Evolutionary conservation across 1,284 basidiomycete species (phyloP).

Genomic region (Gastroboletus turbinatus): DNA sequence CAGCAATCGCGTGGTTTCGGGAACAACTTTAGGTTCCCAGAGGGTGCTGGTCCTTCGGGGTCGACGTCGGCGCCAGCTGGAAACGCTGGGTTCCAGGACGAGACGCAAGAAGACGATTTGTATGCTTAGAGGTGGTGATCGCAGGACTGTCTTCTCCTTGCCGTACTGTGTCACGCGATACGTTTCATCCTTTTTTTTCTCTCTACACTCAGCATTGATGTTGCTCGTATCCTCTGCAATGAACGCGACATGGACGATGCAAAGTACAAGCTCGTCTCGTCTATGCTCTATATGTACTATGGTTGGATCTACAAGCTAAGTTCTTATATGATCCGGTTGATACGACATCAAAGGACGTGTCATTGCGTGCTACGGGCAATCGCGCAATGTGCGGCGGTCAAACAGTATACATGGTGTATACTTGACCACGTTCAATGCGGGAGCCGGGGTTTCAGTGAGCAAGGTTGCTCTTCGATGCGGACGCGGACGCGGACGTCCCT

Average conservation of each 20-base stretch:
- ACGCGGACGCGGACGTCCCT: neutral
- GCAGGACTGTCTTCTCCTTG: too few relatives aligned
- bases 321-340: too few relatives aligned
- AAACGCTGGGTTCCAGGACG: constrained; percentile 80
- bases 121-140: constrained; percentile 74
- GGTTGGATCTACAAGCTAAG: too few relatives aligned
- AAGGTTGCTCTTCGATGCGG: neutral
- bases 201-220: neutral
- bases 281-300: too few relatives aligned
- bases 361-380: too few relatives aligned
- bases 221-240: constrained; percentile 10
- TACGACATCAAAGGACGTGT: too few relatives aligned
- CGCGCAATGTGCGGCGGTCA: too few relatives aligned
- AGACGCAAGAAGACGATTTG: constrained; percentile 83
- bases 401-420: too few relatives aligned
- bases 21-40: constrained; percentile 96
- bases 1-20: constrained; percentile 89
- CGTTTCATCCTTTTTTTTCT: neutral
- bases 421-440: too few relatives aligned
- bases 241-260: constrained; percentile 17
- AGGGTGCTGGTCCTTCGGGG: constrained; percentile 53
- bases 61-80: constrained; percentile 52
- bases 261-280: too few relatives aligned
- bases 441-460: too few relatives aligned
- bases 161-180: neutral